phyloP scores from a whole-genome alignment of 1,284 basidiomycete species.

The Ustilago nuda region DNA sequence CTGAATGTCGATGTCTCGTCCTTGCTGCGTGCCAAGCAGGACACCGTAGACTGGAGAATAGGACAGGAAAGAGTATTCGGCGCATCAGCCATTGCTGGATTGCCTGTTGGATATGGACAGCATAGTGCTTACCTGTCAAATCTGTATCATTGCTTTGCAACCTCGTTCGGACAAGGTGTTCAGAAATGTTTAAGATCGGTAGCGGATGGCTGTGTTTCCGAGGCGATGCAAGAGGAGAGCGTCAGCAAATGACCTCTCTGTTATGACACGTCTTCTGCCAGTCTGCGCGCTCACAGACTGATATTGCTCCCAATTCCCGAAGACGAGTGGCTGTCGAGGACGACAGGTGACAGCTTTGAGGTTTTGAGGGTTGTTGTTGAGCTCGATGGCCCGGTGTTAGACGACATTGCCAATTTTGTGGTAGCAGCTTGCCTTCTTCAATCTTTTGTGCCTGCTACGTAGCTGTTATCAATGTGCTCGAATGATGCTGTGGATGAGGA shows the following conservation, averaged over 20 bases:
- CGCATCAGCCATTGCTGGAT: not conserved
- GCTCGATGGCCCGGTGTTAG: conserved; percentile 29
- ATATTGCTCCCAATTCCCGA: conserved; percentile 44
- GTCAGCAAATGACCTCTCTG: not conserved
- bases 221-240: not conserved
- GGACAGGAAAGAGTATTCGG: not conserved
- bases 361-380: conserved; percentile 20
- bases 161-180: conserved; percentile 87
- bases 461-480: not conserved
- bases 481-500: too few relatives aligned
- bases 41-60: conserved; percentile 80
- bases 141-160: conserved; percentile 72
- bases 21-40: conserved; percentile 91
- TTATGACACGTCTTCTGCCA: not conserved
- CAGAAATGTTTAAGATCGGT: conserved; percentile 95
- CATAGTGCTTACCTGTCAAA: conserved; percentile 15
- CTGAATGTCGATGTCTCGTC: conserved; percentile 92
- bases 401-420: conserved; percentile 8
- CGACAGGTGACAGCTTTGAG: conserved; percentile 42
- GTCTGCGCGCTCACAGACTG: conserved; percentile 32
- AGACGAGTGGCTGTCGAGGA: conserved; percentile 38
- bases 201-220: conserved; percentile 82
- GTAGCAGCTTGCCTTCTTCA: too few relatives aligned
- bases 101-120: not conserved
- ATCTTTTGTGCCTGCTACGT: not conserved